Evolutionary conservation across 176 grass and related monocot species (phyloP).

Genomic region (Urochloa ruziziensis): DNA sequence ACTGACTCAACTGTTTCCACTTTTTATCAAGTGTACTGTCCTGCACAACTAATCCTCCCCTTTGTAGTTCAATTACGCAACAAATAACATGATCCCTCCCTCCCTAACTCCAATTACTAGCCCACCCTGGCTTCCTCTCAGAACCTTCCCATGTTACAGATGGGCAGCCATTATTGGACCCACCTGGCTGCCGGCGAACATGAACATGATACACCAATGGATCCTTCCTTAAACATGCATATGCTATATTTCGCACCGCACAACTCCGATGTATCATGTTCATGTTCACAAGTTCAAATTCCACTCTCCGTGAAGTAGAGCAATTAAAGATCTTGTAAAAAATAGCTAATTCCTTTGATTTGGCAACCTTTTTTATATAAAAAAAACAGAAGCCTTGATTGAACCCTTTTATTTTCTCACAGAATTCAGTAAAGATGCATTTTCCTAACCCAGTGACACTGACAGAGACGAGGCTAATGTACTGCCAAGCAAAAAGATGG

Average conservation of each 20-base stretch:
- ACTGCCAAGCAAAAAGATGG: no score
- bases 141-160: slow-evolving; percentile 72
- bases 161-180: slow-evolving; percentile 28
- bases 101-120: slow-evolving; percentile 31
- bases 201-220: slow-evolving; percentile 25
- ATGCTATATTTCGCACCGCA: not conserved
- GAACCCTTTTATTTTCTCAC: not conserved
- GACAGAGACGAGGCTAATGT: no score
- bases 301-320: not conserved
- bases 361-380: no score
- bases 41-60: slow-evolving; percentile 21
- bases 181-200: slow-evolving; percentile 31
- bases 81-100: slow-evolving; percentile 51
- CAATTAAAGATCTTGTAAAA: not conserved
- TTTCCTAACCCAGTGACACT: not conserved
- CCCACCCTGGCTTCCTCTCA: slow-evolving; percentile 29
- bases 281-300: not conserved
- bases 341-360: not conserved
- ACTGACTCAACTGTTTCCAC: slow-evolving; percentile 47
- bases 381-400: no score
- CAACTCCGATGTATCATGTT: not conserved
- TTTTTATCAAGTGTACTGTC: slow-evolving; percentile 40
- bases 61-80: slow-evolving; percentile 33
- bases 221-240: not conserved
- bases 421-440: not conserved